Evolutionary conservation across 116 monocot genomes (phyloP), one percentile per base, ranked within the genome.

Genomic region (Phalaenopsis hybrid): DNA sequence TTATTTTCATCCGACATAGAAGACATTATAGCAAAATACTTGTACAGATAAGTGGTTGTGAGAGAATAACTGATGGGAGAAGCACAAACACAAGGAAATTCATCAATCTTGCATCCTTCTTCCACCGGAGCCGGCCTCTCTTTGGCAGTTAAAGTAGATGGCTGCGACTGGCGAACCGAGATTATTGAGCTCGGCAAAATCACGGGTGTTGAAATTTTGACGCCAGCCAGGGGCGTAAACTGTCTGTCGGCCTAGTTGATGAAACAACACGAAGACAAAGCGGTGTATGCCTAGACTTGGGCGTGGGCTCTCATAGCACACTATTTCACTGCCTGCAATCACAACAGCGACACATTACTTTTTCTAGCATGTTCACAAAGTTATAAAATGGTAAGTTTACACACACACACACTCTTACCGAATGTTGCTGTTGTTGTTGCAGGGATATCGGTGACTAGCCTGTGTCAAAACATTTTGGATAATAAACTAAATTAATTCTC

Each of bases 61-160:
- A 55, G 15, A 55, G 15, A 17, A 15, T 15, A 55, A 15, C 55
- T 15, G 55, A 55, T 2, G 12, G 55, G 55, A 55, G 17, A 55
- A 55, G 55, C 55, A 15, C 11, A 11, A 12, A 51, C 12, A 12
- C 55, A 55, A 55, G 15, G 15, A 15, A 55, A 3, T 8, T 68
- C 4, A 69, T 81, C 18, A 70, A 33, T 69, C 48, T 34, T 18
- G 9, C 73, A 88, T 74, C 84, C 86, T 89, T 74, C 86, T 83
- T 11, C 89, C 89, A 13, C 89, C 86, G 17, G 84, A 89, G 44
- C 89, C 89, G 2, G 86, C 45, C 84, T 89, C 86, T 15, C 89
- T 75, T 61, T 84, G 89, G 76, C 89, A 86, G 81, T 89, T 86
- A 81, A 89, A 89, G 84, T 84, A 89, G n/a, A 86, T 34, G 41